phyloP scores from a whole-genome alignment of 225 moss, liverwort and hornwort genomes.

The Pseudoscleropodium purum region DNA sequence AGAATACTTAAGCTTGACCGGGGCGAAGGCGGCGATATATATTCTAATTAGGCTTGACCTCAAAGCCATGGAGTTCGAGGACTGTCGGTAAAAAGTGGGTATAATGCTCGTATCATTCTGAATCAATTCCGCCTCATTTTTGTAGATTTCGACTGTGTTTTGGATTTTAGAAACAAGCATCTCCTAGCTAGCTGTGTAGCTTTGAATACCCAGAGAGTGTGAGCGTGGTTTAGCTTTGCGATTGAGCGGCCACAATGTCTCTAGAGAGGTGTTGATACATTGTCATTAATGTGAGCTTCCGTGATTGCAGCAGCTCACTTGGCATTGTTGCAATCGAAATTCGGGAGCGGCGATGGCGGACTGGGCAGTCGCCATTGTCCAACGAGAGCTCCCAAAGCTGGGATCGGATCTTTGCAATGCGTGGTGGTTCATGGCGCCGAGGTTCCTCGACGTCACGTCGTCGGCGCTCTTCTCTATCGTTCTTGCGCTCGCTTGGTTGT shows the following conservation, averaged over 20 bases:
- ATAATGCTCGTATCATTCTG: background rate
- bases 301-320: background rate
- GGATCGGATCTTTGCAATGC: background rate
- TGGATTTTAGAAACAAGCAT: background rate
- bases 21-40: too few species aligned
- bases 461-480: background rate
- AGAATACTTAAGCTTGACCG: background rate
- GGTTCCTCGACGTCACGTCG: background rate
- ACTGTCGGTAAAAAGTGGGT: background rate
- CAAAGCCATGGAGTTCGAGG: background rate
- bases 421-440: slow-evolving; percentile 16
- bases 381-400: background rate
- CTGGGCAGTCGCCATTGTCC: background rate
- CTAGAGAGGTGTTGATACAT: background rate
- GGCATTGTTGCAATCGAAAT: background rate
- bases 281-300: background rate
- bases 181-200: background rate
- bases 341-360: background rate
- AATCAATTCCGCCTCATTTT: background rate
- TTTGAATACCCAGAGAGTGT: background rate
- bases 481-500: slow-evolving; percentile 4
- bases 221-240: background rate
- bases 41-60: background rate
- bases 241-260: too few species aligned
- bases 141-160: background rate